Conservation (phyloP, 257 asterid genomes). For the Gentiana dahurica region DNA sequence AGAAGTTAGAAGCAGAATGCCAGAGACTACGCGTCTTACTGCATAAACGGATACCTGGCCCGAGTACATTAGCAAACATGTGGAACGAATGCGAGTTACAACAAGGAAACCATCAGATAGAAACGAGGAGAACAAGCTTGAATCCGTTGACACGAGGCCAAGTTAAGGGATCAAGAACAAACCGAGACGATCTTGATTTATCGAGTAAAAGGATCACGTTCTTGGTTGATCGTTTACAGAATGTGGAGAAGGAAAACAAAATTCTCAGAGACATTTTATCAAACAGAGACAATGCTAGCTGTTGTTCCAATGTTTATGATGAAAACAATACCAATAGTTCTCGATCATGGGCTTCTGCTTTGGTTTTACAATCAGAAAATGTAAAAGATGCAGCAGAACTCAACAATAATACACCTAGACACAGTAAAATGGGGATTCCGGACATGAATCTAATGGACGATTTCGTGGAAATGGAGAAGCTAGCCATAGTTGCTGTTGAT, state of each 20-base stretch:
- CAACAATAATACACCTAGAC: constrained; percentile 13
- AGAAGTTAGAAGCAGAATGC: constrained; percentile 74
- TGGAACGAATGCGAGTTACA: constrained; percentile 32
- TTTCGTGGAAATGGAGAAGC: constrained; percentile 90
- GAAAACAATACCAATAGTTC: constrained; percentile 21
- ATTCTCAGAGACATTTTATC: constrained; percentile 37
- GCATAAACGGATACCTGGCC: constrained; percentile 49
- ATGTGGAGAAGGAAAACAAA: constrained; percentile 57
- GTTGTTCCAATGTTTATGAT: constrained; percentile 11
- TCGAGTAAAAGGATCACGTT: constrained; percentile 29
- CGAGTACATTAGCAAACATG: constrained; percentile 17
- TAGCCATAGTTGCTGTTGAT: constrained; percentile 73
- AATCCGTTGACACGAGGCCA: constrained; percentile 20
- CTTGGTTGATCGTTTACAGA: constrained; percentile 45
- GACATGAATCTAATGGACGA: constrained; percentile 94
- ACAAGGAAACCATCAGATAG: constrained; percentile 25
- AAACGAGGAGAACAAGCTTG: constrained; percentile 25
- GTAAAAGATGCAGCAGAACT: constrained; percentile 12
- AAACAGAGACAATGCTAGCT: constrained; percentile 39
- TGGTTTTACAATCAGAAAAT: constrained; percentile 13
- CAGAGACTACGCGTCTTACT: constrained; percentile 56
- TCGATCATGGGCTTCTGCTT: constrained; percentile 25
- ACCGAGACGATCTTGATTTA: constrained; percentile 14
- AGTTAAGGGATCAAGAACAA: constrained; percentile 10
- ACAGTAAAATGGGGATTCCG: constrained; percentile 42